Evolutionary conservation across 1,284 basidiomycete species (phyloP).

Genomic region (Hemileia vastatrix): DNA sequence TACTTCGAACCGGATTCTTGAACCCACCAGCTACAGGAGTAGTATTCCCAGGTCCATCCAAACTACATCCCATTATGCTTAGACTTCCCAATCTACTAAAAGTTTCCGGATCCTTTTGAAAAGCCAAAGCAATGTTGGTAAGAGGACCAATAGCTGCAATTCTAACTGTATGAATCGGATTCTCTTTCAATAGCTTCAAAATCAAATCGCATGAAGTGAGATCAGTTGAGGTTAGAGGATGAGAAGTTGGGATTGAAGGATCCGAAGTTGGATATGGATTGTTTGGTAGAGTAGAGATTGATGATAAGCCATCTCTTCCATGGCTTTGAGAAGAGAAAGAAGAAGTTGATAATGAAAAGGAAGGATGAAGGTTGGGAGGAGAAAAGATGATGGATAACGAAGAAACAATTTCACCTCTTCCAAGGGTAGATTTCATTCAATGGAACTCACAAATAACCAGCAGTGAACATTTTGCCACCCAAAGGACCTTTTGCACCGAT

Average conservation of each 20-base stretch:
- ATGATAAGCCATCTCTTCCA: constrained; percentile 68
- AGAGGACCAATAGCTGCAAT: constrained; percentile 80
- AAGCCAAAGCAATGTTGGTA: constrained; percentile 68
- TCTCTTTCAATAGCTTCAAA: constrained; percentile 56
- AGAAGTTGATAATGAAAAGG: no score
- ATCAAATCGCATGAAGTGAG: constrained; percentile 56
- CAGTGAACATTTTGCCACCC: constrained; percentile 63
- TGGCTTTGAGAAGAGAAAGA: no score
- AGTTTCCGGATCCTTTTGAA: constrained; percentile 54
- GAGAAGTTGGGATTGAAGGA: constrained; percentile 1
- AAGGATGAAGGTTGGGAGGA: neutral
- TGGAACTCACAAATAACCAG: constrained; percentile 63
- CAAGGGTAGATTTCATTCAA: no score
- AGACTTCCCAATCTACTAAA: constrained; percentile 57
- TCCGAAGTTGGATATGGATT: constrained; percentile 47
- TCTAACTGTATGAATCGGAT: constrained; percentile 59
- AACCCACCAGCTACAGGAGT: constrained; percentile 73
- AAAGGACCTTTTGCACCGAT: constrained; percentile 64
- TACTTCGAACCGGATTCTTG: no score
- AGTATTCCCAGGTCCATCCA: constrained; percentile 87
- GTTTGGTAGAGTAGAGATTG: constrained; percentile 63
- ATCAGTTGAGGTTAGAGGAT: constrained; percentile 46
- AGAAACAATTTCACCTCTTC: neutral
- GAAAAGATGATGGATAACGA: neutral
- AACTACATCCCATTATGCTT: constrained; percentile 88